Evolutionary conservation across 1,139 yeast species (phyloP), one percentile per base, ranked within the genome.

Genomic region (Blastobotrys malaysiensis): DNA sequence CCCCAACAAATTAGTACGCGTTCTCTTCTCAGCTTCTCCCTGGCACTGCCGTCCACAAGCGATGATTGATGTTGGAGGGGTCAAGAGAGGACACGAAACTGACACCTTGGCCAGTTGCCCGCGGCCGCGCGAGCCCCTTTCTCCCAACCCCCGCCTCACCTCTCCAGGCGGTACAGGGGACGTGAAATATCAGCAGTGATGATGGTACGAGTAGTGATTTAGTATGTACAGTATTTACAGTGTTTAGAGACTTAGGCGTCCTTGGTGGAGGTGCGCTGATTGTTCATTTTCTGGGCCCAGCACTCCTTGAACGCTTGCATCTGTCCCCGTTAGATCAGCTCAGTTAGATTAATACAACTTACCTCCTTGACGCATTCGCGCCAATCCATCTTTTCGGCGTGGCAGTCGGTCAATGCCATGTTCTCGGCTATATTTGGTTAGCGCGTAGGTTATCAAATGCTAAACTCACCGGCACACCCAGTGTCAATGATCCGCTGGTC

Each of bases 381-480:
- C 93, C 93, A 86, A 64, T 86, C 91, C 26, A 83, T 83, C 2
- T 78, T 82, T 59, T 84, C 91, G 16, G 86, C 88, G 66, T 84
- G 88, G 63, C 93, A 86, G 31, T 84, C 70, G 57, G 82, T 86
- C 43, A 86, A 70, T 21, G 74, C 76, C 63, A 82, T 70, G 63
- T 86, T 86, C 63, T 85, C 89, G 49, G 76, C 79, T 70, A 36
- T 31, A 31, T 31, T 31, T 31, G 7, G 18, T 20, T 45, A 27
- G 16, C n/a, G n/a, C 46, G 5, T 19, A 9, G 26, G 16, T 18
- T 24, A 3, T 6, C 5, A 9, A 20, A 9, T n/a, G 26, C 19
- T 2, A 13, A 43, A 63, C 74, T 50, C 59, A 72, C 75, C 69
- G 47, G 81, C 80, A 64, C 93, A 86, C 1, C 93, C 93, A 0